Evolutionary conservation across 306 rosid species (phyloP), one percentile per base, ranked within the genome.

Genomic region (Fragaria ananassa): DNA sequence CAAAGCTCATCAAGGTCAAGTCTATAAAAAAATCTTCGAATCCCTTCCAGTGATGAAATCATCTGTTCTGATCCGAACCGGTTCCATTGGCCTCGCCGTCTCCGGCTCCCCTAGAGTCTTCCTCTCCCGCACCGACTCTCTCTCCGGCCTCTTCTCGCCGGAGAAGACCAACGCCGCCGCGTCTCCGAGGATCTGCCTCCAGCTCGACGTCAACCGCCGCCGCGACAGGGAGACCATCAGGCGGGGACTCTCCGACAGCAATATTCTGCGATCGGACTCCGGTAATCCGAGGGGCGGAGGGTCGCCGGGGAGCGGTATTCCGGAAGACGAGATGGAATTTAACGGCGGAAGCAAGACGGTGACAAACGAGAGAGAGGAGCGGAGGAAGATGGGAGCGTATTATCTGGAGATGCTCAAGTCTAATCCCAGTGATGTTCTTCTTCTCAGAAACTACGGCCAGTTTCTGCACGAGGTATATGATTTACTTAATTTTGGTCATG

Each of bases 381-480:
- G 71, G 61, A 83, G 84, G 47, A 83, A 85, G 86, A 84, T 94
- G 42, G 86, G 88, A n/a, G 95, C 74, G 61, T 92, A 89, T 46
- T 94, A 94, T 78, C 78, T 74, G 80, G 77, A 89, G 68, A 81
- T 89, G 96, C 57, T 94, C 76, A 87, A 86, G 83, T 78, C 84
- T 39, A 85, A 94, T 75, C 98, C 97, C 2, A 74, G 83, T 29
- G 93, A 94, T 60, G 81, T 97, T n/a, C 93, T 94, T 50, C 78
- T 94, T 27, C 89, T 91, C 9, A 83, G 96, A 78, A 94, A 94
- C 74, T 94, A 94, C 85, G 97, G 84, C 13, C 90, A 89, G 81
- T 94, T 79, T 84, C 83, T 94, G 51, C 88, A 91, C 63, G 91
- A 90, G 98, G 98, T 91, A 76, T 45, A 68, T 56, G 9, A 42